phyloP scores from a whole-genome alignment of 73 alveolate species.

The Tetrahymena elliotti region DNA sequence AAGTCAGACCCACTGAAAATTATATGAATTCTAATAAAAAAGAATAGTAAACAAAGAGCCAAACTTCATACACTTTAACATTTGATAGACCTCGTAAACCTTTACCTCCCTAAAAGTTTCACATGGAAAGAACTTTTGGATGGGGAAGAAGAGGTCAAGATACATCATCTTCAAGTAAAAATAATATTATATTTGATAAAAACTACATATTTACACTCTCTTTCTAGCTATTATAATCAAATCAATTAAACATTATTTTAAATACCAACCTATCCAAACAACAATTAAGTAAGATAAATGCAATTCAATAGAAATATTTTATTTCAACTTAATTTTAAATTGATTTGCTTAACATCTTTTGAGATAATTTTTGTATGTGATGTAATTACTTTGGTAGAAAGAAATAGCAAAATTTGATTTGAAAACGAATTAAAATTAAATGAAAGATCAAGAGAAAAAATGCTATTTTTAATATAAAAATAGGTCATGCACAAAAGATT shows the following conservation, averaged over 20 bases:
- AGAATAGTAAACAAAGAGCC: neutral
- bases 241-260: neutral
- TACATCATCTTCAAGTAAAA: neutral
- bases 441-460: constrained; percentile 9
- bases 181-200: neutral
- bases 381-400: neutral
- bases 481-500: constrained; percentile 36
- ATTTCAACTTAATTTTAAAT: too few species aligned
- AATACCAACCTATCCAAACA: neutral
- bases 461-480: neutral
- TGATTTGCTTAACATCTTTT: too few species aligned
- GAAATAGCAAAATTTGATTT: neutral
- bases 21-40: neutral
- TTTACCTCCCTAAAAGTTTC: neutral
- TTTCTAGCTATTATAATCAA: neutral
- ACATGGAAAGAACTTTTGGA: neutral
- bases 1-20: neutral
- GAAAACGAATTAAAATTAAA: constrained; percentile 11
- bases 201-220: neutral
- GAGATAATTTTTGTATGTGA: too few species aligned
- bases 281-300: too few species aligned
- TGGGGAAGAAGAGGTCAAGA: constrained; percentile 12
- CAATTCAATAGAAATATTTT: too few species aligned
- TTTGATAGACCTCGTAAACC: neutral
- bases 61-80: neutral